Evolutionary conservation across 1,284 basidiomycete genomes (phyloP).

Genomic region (Austroboletus sp.): DNA sequence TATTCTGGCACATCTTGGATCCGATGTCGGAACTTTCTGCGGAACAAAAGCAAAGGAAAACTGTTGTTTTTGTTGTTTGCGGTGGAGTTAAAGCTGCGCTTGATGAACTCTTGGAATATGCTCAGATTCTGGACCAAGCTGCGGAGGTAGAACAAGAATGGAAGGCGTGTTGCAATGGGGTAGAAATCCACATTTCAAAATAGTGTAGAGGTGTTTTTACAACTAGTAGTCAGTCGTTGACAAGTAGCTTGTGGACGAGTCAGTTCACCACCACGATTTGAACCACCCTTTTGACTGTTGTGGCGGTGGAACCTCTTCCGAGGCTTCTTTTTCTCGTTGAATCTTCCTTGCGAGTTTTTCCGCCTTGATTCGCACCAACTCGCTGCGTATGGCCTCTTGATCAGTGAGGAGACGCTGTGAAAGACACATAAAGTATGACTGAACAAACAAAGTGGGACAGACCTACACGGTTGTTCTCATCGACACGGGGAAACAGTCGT

Average conservation of each 20-base stretch:
- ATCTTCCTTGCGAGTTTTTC: conserved; percentile 47
- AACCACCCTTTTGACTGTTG: conserved; percentile 26
- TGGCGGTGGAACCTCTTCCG: conserved; percentile 20
- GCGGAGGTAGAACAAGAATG: conserved; percentile 28
- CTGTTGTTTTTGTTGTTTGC: conserved; percentile 27
- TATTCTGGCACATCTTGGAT: conserved; percentile 42
- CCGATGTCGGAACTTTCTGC: conserved; percentile 40
- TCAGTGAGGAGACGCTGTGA: conserved; percentile 58
- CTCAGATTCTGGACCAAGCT: conserved; percentile 34
- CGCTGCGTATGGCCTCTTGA: conserved; percentile 55
- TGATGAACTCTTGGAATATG: conserved; percentile 47
- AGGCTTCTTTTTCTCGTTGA: conserved; percentile 34
- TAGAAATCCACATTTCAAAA: conserved; percentile 28
- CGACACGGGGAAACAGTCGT: conserved; percentile 58
- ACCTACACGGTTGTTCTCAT: conserved; percentile 50
- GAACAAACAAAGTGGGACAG: background rate
- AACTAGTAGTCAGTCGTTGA: background rate
- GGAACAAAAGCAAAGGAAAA: conserved; percentile 24
- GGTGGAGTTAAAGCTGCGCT: conserved; percentile 50
- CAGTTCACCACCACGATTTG: conserved; percentile 26
- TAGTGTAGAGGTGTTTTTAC: conserved; percentile 3
- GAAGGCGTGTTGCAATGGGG: conserved; percentile 38
- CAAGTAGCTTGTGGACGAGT: no score
- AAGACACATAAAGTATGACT: conserved; percentile 9
- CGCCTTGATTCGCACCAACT: conserved; percentile 63